Evolutionary conservation across 805 yeast species (phyloP).

Genomic region (Yarrowia sp.): DNA sequence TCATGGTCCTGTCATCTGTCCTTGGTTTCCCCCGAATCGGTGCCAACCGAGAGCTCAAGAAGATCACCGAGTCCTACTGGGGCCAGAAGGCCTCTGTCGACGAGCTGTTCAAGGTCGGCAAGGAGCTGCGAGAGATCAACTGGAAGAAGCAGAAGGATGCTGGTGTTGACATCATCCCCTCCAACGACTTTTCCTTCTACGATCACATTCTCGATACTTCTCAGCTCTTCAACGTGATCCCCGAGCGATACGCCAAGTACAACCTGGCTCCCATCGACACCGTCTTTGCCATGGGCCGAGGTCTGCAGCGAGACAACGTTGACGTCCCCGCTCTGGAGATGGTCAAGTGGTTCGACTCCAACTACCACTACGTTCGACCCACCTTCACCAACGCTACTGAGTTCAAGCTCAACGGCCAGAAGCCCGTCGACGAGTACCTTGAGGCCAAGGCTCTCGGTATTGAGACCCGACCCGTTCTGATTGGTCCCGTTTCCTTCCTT

Average conservation of each 20-base stretch:
- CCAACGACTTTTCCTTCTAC: conserved; percentile 97
- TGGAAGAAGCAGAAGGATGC: conserved; percentile 97
- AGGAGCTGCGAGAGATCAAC: conserved; percentile 91
- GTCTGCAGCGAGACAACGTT: conserved; percentile 96
- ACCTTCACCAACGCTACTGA: conserved; percentile 92
- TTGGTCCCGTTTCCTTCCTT: conserved; percentile 96
- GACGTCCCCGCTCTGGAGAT: conserved; percentile 97
- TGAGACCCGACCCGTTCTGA: conserved; percentile 94
- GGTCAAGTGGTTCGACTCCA: conserved; percentile 99
- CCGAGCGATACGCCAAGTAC: conserved; percentile 94
- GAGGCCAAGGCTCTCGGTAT: conserved; percentile 97
- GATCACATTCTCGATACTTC: conserved; percentile 96
- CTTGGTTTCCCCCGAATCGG: conserved; percentile 99
- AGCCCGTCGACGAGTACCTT: conserved; percentile 95
- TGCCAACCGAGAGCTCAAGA: conserved; percentile 98
- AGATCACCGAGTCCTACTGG: conserved; percentile 99
- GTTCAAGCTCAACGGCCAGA: conserved; percentile 92
- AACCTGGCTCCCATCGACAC: conserved; percentile 86
- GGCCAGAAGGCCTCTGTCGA: conserved; percentile 84
- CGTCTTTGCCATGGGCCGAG: conserved; percentile 99
- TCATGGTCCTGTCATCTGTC: conserved; percentile 94
- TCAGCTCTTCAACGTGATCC: conserved; percentile 88
- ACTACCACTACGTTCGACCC: conserved; percentile 99
- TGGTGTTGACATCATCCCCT: conserved; percentile 95
- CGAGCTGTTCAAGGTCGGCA: conserved; percentile 86